Percentiles rank a stretch among this genome's conserved stretches.
phyloP scores from a whole-genome alignment of 2,329 filamentous ascomycete species.

The Ophiostoma montium region DNA sequence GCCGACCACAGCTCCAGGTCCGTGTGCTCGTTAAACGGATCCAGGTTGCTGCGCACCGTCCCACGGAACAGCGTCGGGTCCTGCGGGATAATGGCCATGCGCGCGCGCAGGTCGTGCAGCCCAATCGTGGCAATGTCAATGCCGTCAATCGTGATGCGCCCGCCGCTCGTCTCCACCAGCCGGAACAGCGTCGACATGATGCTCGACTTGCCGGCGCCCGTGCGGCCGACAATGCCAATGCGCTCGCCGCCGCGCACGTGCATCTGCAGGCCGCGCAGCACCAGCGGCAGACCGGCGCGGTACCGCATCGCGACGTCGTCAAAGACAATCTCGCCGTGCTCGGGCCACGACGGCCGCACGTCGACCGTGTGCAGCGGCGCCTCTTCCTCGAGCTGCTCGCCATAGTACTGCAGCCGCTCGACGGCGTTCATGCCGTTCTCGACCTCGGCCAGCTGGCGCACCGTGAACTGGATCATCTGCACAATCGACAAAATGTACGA shows the following conservation, averaged over 20 bases:
- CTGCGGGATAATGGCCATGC: conserved; percentile 71
- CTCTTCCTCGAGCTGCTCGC: conserved; percentile 74
- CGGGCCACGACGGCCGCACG: conserved; percentile 66
- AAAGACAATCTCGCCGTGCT: conserved; percentile 69
- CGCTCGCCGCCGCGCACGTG: conserved; percentile 63
- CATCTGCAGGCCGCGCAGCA: conserved; percentile 56
- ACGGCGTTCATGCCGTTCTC: conserved; percentile 98
- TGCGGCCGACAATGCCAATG: conserved; percentile 69
- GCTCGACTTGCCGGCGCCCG: conserved; percentile 68
- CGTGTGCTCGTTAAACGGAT: conserved; percentile 65
- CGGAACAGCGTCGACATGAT: conserved; percentile 77
- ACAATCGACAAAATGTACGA: conserved; percentile 90
- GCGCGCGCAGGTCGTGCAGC: conserved; percentile 59
- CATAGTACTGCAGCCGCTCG: conserved; percentile 83
- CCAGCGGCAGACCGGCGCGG: conserved; percentile 55
- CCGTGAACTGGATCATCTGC: conserved; percentile 90
- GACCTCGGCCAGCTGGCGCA: conserved; percentile 85
- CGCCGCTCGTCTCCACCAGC: conserved; percentile 50
- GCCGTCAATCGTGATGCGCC: conserved; percentile 50
- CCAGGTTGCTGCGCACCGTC: conserved; percentile 65
- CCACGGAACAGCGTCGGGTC: conserved; percentile 74
- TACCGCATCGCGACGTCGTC: conserved; percentile 68
- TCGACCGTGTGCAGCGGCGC: conserved; percentile 66
- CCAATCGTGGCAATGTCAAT: conserved; percentile 59
- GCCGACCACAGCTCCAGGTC: conserved; percentile 69